These are phyloP conservation scores for Medicago arabica DNA, from an alignment of 306 rosid species.

Conservation along the genomic window DNA sequence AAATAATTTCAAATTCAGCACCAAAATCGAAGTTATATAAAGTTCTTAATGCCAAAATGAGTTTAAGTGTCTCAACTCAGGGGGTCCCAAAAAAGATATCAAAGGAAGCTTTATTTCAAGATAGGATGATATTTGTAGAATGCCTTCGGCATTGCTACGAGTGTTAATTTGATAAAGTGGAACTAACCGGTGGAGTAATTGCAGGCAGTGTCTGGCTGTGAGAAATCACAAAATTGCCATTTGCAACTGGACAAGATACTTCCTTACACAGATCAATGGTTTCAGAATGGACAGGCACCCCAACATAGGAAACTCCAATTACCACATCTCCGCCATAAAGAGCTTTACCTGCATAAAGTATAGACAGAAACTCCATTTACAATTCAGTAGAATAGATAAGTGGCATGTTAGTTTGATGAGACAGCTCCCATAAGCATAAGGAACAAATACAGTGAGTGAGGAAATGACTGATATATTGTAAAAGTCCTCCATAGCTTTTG, in stretches of 20 bases:
- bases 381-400: conserved; percentile 14
- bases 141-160: conserved; percentile 16
- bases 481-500: conserved; percentile 3
- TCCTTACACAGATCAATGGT: conserved; percentile 59
- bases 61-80: not conserved
- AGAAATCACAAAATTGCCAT: conserved; percentile 68
- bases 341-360: conserved; percentile 54
- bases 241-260: conserved; percentile 63
- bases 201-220: conserved; percentile 77
- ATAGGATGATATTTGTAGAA: conserved; percentile 26
- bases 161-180: conserved; percentile 34
- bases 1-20: conserved; percentile 18
- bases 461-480: not conserved
- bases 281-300: conserved; percentile 77
- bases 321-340: conserved; percentile 65
- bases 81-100: conserved; percentile 10
- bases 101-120: conserved; percentile 26
- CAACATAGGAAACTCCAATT: conserved; percentile 71
- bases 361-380: conserved; percentile 29
- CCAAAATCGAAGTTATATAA: conserved; percentile 23
- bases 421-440: conserved; percentile 31
- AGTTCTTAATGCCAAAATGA: conserved; percentile 23
- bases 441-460: conserved; percentile 27
- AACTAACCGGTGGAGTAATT: conserved; percentile 82
- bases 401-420: conserved; percentile 21